phyloP scores from a whole-genome alignment of 2,329 filamentous ascomycete species.

The Neodidymelliopsis sp. region DNA sequence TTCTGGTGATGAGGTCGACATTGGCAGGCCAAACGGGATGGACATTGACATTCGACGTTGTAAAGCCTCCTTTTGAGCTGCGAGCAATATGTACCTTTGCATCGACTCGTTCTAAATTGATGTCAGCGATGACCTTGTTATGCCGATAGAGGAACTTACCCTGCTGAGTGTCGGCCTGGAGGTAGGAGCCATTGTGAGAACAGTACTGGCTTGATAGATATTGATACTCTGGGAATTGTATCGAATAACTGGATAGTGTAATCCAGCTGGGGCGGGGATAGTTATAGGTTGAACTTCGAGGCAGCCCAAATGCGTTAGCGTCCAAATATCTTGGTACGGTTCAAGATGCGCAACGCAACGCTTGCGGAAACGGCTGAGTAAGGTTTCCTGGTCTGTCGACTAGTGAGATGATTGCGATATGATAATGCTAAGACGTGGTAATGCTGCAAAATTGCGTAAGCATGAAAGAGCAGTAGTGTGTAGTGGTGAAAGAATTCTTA shows the following conservation, averaged over 20 bases:
- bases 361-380: conserved; percentile 17
- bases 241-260: not conserved
- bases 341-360: conserved; percentile 22
- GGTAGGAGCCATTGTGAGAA: conserved; percentile 25
- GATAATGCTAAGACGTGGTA: conserved; percentile 22
- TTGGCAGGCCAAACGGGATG: conserved; percentile 41
- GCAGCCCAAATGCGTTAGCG: conserved; percentile 25
- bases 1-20: conserved; percentile 47
- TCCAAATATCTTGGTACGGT: conserved; percentile 14
- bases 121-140: conserved; percentile 18
- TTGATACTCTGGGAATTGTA: not conserved
- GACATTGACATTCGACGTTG: conserved; percentile 50
- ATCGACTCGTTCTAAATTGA: conserved; percentile 39
- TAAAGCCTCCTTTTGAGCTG: conserved; percentile 51
- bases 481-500: not conserved
- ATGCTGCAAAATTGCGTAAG: conserved; percentile 23
- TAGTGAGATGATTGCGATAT: conserved; percentile 23
- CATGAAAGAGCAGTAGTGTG: conserved; percentile 8
- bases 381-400: conserved; percentile 22
- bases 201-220: not conserved
- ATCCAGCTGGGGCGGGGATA: conserved; percentile 24
- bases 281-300: conserved; percentile 10
- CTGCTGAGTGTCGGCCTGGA: conserved; percentile 32
- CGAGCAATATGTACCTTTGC: conserved; percentile 51
- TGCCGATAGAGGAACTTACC: conserved; percentile 23